Conservation (phyloP, 2,329 filamentous ascomycete genomes). For the Pseudocercospora pini-densiflorae region DNA sequence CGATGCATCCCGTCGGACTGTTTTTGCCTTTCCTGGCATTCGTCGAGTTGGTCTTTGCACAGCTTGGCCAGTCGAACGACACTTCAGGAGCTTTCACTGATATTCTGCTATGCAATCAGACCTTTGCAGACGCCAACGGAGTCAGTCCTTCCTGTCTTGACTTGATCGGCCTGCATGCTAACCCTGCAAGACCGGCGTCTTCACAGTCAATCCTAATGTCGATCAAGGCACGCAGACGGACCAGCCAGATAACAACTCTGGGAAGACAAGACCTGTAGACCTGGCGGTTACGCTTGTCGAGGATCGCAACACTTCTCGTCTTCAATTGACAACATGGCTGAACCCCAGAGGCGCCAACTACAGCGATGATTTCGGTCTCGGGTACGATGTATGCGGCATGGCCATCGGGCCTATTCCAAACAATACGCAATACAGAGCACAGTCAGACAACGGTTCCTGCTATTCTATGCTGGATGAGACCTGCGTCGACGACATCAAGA, state of each 20-base stretch:
- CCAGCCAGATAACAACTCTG: slow-evolving; percentile 15
- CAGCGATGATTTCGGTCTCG: slow-evolving; percentile 17
- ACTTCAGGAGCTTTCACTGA: not conserved
- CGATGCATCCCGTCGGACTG: not conserved
- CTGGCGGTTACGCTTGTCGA: slow-evolving; percentile 14
- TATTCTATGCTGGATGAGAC: slow-evolving; percentile 12
- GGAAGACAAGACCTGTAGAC: slow-evolving; percentile 12
- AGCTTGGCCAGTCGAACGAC: not conserved
- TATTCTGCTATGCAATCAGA: not conserved
- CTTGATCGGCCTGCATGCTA: not conserved
- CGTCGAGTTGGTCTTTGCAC: not conserved
- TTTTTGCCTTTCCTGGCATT: not conserved
- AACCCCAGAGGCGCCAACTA: slow-evolving; percentile 17
- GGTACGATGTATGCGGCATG: slow-evolving; percentile 22
- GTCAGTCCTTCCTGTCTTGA: not conserved
- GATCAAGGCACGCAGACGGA: slow-evolving; percentile 11
- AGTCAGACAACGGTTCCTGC: slow-evolving; percentile 21
- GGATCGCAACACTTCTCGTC: not conserved
- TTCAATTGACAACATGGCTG: slow-evolving; percentile 13
- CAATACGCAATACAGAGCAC: slow-evolving; percentile 13
- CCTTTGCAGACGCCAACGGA: not conserved
- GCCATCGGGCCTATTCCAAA: slow-evolving; percentile 4
- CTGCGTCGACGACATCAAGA: slow-evolving; percentile 16
- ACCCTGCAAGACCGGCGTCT: not conserved
- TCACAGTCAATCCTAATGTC: slow-evolving; percentile 16